Evolutionary conservation across 106 monocot genomes (phyloP).

Genomic region (Dioscorea alata): DNA sequence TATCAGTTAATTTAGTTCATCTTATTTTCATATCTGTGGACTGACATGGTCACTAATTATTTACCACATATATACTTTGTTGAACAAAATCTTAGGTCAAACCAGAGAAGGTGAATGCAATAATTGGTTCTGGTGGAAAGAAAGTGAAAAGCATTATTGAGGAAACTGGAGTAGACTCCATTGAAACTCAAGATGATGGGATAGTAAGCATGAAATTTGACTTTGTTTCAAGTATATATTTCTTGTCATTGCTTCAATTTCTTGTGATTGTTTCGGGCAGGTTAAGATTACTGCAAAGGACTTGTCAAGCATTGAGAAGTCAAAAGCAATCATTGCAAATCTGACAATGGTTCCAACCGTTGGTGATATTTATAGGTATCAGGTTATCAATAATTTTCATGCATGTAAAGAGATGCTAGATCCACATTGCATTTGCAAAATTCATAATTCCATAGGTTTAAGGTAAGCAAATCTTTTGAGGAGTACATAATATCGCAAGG

Average conservation of each 20-base stretch:
- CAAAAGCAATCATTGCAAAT: constrained; percentile 79
- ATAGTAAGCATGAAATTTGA: constrained; percentile 36
- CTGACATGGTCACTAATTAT: no score
- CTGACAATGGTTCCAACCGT: constrained; percentile 90
- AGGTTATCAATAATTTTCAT: not conserved
- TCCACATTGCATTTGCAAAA: no score
- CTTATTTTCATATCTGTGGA: not conserved
- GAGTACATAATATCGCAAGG: no score
- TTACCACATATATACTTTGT: not conserved
- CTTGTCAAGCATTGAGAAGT: constrained; percentile 76
- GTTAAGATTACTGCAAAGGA: constrained; percentile 94
- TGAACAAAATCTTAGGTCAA: constrained; percentile 50
- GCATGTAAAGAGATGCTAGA: no score
- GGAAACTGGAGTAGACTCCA: constrained; percentile 87
- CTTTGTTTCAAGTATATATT: not conserved
- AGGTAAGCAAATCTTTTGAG: no score
- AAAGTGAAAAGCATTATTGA: constrained; percentile 96
- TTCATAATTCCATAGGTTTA: no score
- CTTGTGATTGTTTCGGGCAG: constrained; percentile 32
- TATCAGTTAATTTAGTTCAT: constrained; percentile 1
- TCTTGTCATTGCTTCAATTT: not conserved
- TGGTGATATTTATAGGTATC: constrained; percentile 91
- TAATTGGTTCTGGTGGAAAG: constrained; percentile 96
- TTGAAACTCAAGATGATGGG: constrained; percentile 83
- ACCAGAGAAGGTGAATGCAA: constrained; percentile 76